These are phyloP conservation scores for Ascochyta pisi DNA, from an alignment of 2,329 filamentous ascomycete species.

Conservation along the genomic window DNA sequence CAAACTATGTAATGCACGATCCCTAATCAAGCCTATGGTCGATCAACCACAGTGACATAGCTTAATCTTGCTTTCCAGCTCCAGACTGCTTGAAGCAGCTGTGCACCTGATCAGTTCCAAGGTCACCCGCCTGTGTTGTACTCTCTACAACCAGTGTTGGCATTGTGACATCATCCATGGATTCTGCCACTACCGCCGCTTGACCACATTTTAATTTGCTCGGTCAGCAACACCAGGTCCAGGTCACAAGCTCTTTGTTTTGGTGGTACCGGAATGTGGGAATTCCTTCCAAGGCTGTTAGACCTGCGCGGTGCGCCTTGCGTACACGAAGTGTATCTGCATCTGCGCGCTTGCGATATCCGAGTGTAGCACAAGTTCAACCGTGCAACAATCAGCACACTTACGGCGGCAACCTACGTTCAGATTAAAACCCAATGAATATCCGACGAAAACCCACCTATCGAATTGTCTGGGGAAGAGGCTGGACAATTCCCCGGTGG, in stretches of 20 bases:
- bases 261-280: background rate
- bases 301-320: background rate
- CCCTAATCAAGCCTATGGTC: too few relatives aligned
- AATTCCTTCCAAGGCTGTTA: background rate
- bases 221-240: background rate
- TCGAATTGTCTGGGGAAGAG: background rate
- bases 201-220: too few relatives aligned
- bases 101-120: background rate
- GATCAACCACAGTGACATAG: too few relatives aligned
- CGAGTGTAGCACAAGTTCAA: slow-evolving; percentile 1
- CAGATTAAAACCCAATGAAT: background rate
- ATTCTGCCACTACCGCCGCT: background rate
- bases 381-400: background rate
- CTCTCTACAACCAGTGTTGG: background rate
- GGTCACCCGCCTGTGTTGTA: background rate
- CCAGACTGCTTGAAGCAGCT: background rate
- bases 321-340: background rate
- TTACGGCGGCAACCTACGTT: background rate
- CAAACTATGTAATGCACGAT: background rate
- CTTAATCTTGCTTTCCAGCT: background rate
- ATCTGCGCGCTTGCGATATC: background rate
- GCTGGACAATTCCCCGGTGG: background rate
- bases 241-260: background rate
- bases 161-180: background rate
- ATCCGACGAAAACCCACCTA: background rate